Evolutionary conservation across 805 yeast genomes (phyloP), one percentile per base, ranked within the genome.

Genomic region (Cyberlindnera lachancei): DNA sequence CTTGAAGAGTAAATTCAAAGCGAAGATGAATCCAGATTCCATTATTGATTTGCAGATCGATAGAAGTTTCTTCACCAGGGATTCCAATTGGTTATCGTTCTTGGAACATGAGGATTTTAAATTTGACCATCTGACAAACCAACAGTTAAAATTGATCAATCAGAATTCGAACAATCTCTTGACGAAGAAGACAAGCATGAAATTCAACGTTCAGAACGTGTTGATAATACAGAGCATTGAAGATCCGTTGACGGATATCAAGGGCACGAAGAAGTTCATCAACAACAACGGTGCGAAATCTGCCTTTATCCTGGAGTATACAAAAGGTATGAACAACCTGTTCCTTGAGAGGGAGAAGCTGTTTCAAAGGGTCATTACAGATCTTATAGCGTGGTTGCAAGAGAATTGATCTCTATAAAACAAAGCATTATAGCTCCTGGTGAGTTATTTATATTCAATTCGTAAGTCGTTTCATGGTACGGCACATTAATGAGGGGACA

Each of bases 351-450:
- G 33, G 4, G 39, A 42, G 15, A 33, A 37, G 10, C 26, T 47
- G 6, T 49, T 36, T 23, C 35, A 35, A 10, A 29, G 32, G 14
- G 33, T 45, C 4, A 29, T 36, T 13, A 33, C 31, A 4, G 46
- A 47, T 32, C 15, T 47, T 6, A 20, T 42, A 6, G 18, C 33
- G 22, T 49, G 53, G 53, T 22, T 49, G 4, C 42, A 37, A 4
- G 36, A 36, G 20, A 41, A 42, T 8, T 44, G 25, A 31, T 20
- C 10, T 10, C 21, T 19, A n/a, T n/a, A n/a, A n/a, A n/a, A n/a
- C n/a, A n/a, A n/a, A n/a, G n/a, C n/a, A n/a, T n/a, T n/a, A n/a
- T 10, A 18, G 14, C 28, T 19, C 28, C 28, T 25, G 28, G 28
- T 25, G 28, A 19, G 28, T n/a, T n/a, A n/a, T n/a, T n/a, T n/a